Base-by-base conservation (phyloP, 2,329 filamentous ascomycete genomes). In the Exophiala phaeomuriformis region DNA sequence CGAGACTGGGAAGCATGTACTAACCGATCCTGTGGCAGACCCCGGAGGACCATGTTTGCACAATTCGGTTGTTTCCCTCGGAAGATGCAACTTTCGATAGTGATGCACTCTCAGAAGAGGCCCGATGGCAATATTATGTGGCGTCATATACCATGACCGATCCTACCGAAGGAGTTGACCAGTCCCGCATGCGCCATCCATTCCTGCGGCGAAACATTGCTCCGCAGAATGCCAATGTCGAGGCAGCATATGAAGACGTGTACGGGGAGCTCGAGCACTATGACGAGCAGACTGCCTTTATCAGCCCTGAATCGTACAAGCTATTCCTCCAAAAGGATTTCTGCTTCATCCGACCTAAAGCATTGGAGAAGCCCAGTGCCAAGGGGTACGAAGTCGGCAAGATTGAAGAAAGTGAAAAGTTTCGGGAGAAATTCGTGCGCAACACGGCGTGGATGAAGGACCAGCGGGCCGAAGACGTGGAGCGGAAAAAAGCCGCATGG, bases 111-210 rank as follows among this genome's bases (percentile, higher is more conserved):
- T 78, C 75, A 49, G 71, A 75, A 3, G 77, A 82, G 60, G 77
- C 78, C 58, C 75, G 83, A 37, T 98, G 93, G 93, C 88, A 91
- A 64, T 95, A 94, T 72, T 98, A 98, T 68, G 88, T 95, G 53
- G 90, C 91, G 12, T 90, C 90, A 0, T 97, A 87, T 69, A 87
- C 89, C 61, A 88, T 89, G 59, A 80, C 90, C 28, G 89, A 95
- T 65, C 87, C 88, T 1, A 98, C 93, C 0, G 88, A 93, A 69
- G 87, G 87, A 9, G 78, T 93, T 2, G 74, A 78, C 4, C 76
- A 83, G 47, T 77, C 78, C 4, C 80, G 79, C 45, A 77, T 89
- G 64, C 81, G 79, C 57, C 85, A 83, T 70, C 78, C 82, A 3
- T 81, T 90, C 53, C 75, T 91, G 10, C 79, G 81, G 47, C 84